Evolutionary conservation across 225 moss, liverwort and hornwort species (phyloP), one percentile per base, ranked within the genome.

Genomic region (Neckera pumila): DNA sequence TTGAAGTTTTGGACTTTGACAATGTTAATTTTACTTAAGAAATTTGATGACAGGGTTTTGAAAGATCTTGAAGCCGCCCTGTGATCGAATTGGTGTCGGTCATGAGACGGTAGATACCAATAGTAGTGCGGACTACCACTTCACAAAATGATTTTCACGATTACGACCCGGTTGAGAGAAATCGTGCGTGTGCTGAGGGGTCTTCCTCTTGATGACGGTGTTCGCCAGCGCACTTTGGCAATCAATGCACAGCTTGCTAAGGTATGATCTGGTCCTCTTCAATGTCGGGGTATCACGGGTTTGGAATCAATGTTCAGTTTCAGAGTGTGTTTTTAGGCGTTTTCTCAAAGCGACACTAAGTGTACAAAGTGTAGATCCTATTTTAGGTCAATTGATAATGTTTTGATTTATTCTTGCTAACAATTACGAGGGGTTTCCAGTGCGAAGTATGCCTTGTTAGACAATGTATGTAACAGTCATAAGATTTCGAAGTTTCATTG

Each of bases 111-210:
- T 90, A 89, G 81, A 86, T 73, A 28, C 28, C 54, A 76, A 18
- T 30, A 20, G 34, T 69, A 66, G 40, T 19, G 83, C 45, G 87
- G 62, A 65, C 78, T 85, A 53, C 78, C 82, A 53, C 53, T 30
- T 80, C 51, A 36, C 88, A 92, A 62, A 25, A 94, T 94, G 94
- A 86, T 94, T 87, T 87, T 79, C 63, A 71, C 89, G 75, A 83
- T 94, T 69, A 36, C 83, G 60, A 90, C 79, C 53, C 86, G 91
- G 58, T 85, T 94, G 86, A 64, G 93, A 80, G 93, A 93, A 79
- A 73, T 94, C 65, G 89, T 90, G 49, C 92, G 91, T 65, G 94
- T 94, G 81, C 60, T 93, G 81, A 69, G 94, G 83, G 94, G 90
- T 27, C 89, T 94, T 79, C 85, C 94, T 85, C 67, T 91, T 33